Base-by-base conservation (phyloP, 73 alveolate genomes). In the Blepharisma japonicum region DNA sequence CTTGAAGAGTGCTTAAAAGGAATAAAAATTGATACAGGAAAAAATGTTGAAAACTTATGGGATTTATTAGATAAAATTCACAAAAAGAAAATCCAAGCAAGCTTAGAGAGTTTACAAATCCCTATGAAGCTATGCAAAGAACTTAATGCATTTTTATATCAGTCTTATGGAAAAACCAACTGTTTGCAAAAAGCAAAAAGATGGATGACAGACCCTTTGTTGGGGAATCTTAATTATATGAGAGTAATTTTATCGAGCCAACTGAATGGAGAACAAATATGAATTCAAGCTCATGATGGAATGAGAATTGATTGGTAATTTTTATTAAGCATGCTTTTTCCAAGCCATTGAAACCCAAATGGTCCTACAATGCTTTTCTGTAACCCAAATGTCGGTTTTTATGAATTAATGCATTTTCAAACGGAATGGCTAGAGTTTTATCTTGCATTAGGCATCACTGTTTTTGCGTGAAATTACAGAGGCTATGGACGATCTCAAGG, bases 321-420 rank as follows among this genome's bases (percentile, higher is more conserved):
- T 32, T 32, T 32, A 32, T 32, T 32, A 32, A 32, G 80, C 53
- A 25, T 61, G 42, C 21, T 11, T 70, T 18, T 70, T 23, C 46
- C 21, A 39, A 25, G 11, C 14, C n/a, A 9, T 9, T 7, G 11
- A 39, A 45, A n/a, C n/a, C 20, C 14, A 6, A n/a, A 50, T 7
- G 84, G 81, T 1, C 81, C 81, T 25, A 49, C 81, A 14, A 56
- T 77, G 45, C 21, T 77, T 25, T 55, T 56, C 56, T 48, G 81
- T 54, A 77, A 77, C 84, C 84, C 84, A 11, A 77, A 77, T 54
- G 84, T 83, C 6, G 84, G 81, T 20, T 77, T 55, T 83, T 77
- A 77, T 39, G 84, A 77, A 23, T n/a, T 56, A 7, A 6, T 68
- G 32, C n/a, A n/a, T 32, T 27, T 42, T 46, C 20, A 23, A 3